These are phyloP conservation scores for Ramularia endophylla DNA, from an alignment of 2,329 filamentous ascomycete genomes.

Conservation along the genomic window DNA sequence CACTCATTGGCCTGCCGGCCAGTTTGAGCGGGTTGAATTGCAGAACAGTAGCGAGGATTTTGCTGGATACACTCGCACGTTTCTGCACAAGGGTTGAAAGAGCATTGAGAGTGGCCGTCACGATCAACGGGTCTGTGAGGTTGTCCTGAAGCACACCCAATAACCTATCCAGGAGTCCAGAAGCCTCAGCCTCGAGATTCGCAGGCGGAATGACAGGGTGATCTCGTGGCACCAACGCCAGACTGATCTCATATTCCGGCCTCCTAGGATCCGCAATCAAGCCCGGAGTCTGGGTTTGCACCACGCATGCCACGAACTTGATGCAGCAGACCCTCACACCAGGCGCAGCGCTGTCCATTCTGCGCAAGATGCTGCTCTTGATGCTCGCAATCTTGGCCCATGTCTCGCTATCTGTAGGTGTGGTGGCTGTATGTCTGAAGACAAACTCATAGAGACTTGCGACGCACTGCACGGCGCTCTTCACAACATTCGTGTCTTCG, in stretches of 20 bases:
- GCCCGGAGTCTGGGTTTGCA: constrained; percentile 86
- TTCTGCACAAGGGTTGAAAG: constrained; percentile 76
- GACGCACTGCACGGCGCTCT: constrained; percentile 78
- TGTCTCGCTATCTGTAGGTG: constrained; percentile 69
- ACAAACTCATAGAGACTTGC: constrained; percentile 91
- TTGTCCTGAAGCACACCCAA: constrained; percentile 80
- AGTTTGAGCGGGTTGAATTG: constrained; percentile 88
- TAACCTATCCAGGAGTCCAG: constrained; percentile 82
- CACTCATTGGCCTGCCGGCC: constrained; percentile 43
- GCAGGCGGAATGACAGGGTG: constrained; percentile 74
- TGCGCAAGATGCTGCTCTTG: constrained; percentile 78
- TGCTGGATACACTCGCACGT: constrained; percentile 72
- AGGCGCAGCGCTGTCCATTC: constrained; percentile 75
- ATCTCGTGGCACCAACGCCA: constrained; percentile 76
- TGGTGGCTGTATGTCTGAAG: constrained; percentile 86
- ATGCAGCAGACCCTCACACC: constrained; percentile 88
- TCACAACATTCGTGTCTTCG: constrained; percentile 74
- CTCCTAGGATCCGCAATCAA: constrained; percentile 76
- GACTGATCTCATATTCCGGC: constrained; percentile 74
- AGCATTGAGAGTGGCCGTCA: constrained; percentile 88
- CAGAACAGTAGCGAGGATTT: constrained; percentile 77
- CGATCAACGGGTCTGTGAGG: constrained; percentile 72
- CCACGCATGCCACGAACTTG: constrained; percentile 92
- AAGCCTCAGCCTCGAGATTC: constrained; percentile 87
- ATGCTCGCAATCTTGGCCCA: constrained; percentile 88